These are phyloP conservation scores for Cercospora sp. DNA, from an alignment of 2,329 filamentous ascomycete species.

Conservation along the genomic window DNA sequence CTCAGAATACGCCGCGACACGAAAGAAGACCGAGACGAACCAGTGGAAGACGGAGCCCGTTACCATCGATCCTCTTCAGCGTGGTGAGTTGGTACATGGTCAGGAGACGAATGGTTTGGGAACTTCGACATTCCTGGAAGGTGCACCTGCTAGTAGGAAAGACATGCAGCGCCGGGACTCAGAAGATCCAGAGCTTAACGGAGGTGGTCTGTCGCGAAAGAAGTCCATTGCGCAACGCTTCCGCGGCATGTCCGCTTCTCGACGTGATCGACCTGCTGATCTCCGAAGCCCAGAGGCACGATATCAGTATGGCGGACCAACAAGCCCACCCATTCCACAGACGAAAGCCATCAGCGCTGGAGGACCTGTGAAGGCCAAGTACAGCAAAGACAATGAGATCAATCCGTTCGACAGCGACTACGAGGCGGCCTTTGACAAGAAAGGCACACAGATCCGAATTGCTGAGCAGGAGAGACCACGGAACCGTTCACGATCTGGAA, in stretches of 20 bases:
- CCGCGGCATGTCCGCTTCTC: constrained; percentile 75
- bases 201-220: constrained; percentile 70
- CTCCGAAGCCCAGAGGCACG: constrained; percentile 57
- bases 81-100: constrained; percentile 75
- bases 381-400: constrained; percentile 44
- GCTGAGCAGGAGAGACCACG: constrained; percentile 46
- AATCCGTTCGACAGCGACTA: constrained; percentile 81
- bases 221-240: constrained; percentile 93
- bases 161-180: constrained; percentile 75
- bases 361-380: constrained; percentile 41
- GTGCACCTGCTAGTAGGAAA: constrained; percentile 78
- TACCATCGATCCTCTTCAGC: constrained; percentile 66
- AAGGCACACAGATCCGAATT: constrained; percentile 59
- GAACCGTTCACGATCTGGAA: constrained; percentile 46
- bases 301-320: constrained; percentile 33
- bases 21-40: constrained; percentile 39
- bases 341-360: constrained; percentile 43
- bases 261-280: constrained; percentile 46
- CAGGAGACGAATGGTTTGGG: constrained; percentile 81
- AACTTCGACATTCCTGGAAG: constrained; percentile 93
- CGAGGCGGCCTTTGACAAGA: constrained; percentile 64
- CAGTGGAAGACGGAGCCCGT: constrained; percentile 35
- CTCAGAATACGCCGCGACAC: constrained; percentile 67
- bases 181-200: constrained; percentile 57
- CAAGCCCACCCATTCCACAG: constrained; percentile 27